These are phyloP conservation scores for Hymenoscyphus linearis DNA, from an alignment of 2,329 filamentous ascomycete species.

Conservation along the genomic window DNA sequence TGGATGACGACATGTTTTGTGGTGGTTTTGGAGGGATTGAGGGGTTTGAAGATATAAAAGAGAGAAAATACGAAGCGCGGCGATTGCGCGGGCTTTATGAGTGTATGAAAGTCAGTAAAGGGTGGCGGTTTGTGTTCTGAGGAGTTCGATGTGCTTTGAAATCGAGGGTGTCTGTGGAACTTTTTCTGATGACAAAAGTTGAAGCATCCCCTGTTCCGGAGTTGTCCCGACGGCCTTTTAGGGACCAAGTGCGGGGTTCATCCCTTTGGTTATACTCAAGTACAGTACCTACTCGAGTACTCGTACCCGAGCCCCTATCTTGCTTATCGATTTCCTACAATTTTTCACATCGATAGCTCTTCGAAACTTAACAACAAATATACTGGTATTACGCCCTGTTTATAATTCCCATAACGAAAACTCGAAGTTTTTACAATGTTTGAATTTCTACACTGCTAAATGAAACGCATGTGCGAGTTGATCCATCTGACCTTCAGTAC, in stretches of 20 bases:
- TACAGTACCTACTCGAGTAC: too few relatives aligned
- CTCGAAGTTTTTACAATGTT: not conserved
- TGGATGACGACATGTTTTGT: conserved; percentile 22
- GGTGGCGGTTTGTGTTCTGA: conserved; percentile 3
- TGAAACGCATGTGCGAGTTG: not conserved
- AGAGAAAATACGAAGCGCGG: not conserved
- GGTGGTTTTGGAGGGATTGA: not conserved
- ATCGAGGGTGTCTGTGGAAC: conserved; percentile 9
- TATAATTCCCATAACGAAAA: too few relatives aligned
- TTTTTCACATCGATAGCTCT: not conserved
- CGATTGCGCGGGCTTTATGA: not conserved
- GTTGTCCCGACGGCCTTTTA: not conserved
- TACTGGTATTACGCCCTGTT: too few relatives aligned
- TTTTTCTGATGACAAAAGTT: conserved; percentile 17
- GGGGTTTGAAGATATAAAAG: not conserved
- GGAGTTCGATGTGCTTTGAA: conserved; percentile 18
- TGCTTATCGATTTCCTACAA: not conserved
- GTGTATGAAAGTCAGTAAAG: not conserved
- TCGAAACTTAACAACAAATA: too few relatives aligned
- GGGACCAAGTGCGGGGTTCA: not conserved
- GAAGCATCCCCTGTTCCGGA: not conserved
- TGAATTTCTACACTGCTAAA: not conserved
- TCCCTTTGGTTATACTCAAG: too few relatives aligned
- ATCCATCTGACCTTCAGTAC: not conserved
- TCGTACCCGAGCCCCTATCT: not conserved